Percentiles rank a stretch among this genome's conserved stretches.
These are phyloP conservation scores for Geoglossum cookeanum DNA, from an alignment of 2,329 filamentous ascomycete species.

Conservation along the genomic window DNA sequence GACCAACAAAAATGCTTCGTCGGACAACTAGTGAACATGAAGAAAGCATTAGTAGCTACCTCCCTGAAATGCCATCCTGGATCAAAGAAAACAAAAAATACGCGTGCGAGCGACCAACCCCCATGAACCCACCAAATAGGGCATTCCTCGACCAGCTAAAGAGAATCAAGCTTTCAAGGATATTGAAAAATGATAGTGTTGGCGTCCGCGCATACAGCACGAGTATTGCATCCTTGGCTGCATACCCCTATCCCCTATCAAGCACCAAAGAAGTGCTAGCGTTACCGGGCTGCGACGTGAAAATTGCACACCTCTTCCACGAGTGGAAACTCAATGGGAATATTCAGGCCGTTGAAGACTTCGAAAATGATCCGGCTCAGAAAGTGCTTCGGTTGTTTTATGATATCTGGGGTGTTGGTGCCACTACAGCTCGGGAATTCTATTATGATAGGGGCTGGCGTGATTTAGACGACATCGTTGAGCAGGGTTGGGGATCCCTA, in stretches of 20 bases:
- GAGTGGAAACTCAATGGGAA: constrained; percentile 50
- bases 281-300: constrained; percentile 64
- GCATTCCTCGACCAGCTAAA: constrained; percentile 55
- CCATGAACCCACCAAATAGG: constrained; percentile 49
- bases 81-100: constrained; percentile 44
- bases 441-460: constrained; percentile 59
- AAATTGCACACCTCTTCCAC: constrained; percentile 57
- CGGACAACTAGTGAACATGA: constrained; percentile 69
- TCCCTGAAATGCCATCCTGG: constrained; percentile 54
- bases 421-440: constrained; percentile 62
- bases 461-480: constrained; percentile 69
- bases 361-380: constrained; percentile 45
- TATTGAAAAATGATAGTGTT: constrained; percentile 54
- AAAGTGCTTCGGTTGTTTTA: constrained; percentile 51
- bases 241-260: constrained; percentile 48
- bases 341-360: constrained; percentile 43
- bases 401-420: constrained; percentile 82
- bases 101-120: constrained; percentile 64
- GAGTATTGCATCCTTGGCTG: constrained; percentile 62
- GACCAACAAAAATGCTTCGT: constrained; percentile 29
- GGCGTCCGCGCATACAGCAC: constrained; percentile 76
- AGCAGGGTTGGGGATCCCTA: constrained; percentile 58
- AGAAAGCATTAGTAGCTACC: constrained; percentile 23
- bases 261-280: constrained; percentile 24
- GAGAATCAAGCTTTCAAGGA: constrained; percentile 52